Evolutionary conservation across 1,284 basidiomycete species (phyloP).

Genomic region (Leccinum angustisporum): DNA sequence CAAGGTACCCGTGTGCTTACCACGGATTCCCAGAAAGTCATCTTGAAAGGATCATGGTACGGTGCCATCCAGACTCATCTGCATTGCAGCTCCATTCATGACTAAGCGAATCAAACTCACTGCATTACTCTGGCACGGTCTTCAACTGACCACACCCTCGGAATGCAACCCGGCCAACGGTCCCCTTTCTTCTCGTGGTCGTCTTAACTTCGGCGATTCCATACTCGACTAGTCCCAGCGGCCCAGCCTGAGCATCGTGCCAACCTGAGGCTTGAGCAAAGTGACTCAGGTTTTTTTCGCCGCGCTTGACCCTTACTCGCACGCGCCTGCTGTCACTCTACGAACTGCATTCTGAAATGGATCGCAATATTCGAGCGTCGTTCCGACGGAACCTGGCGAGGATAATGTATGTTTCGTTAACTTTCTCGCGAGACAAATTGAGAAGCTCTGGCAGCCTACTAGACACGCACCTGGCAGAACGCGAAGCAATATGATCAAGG

Average conservation of each 20-base stretch:
- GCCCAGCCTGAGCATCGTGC: neutral
- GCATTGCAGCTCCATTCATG: slow-evolving; percentile 2
- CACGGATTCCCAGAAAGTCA: slow-evolving; percentile 20
- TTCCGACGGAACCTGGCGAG: neutral
- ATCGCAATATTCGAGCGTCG: neutral
- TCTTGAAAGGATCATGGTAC: slow-evolving; percentile 7
- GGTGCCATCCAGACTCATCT: neutral
- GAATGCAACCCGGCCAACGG: neutral
- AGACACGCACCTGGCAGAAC: neutral
- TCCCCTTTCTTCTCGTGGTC: neutral
- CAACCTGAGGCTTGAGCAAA: neutral
- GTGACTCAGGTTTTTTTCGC: neutral
- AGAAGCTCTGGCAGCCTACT: slow-evolving; percentile 4
- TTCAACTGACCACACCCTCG: neutral
- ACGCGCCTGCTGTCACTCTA: neutral
- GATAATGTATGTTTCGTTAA: slow-evolving; percentile 10
- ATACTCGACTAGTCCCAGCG: slow-evolving; percentile 7
- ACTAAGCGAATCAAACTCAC: slow-evolving; percentile 19
- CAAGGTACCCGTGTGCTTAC: neutral
- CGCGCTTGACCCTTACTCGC: neutral
- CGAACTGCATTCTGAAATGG: slow-evolving; percentile 10
- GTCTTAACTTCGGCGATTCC: slow-evolving; percentile 11
- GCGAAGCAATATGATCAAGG: neutral
- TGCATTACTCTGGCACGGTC: neutral
- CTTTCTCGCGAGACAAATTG: neutral